These are phyloP conservation scores for Pichia kluyveri DNA, from an alignment of 805 yeast species.

Conservation along the genomic window DNA sequence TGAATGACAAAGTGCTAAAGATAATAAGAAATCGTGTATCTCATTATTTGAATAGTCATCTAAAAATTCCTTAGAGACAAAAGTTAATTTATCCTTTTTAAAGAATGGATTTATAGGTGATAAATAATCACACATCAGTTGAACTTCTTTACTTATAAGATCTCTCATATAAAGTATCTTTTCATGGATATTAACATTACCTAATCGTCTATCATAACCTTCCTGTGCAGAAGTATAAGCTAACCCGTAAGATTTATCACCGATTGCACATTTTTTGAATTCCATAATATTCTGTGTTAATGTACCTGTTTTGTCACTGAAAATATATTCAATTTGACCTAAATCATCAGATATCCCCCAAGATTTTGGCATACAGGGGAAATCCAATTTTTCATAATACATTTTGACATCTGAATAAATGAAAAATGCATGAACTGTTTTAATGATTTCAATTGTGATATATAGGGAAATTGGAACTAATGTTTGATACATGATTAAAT, in stretches of 20 bases:
- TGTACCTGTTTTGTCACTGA: conserved; percentile 81
- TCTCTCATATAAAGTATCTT: conserved; percentile 35
- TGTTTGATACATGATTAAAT: conserved; percentile 64
- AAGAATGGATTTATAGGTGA: conserved; percentile 30
- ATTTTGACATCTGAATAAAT: conserved; percentile 61
- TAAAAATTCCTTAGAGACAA: conserved; percentile 51
- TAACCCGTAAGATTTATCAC: conserved; percentile 57
- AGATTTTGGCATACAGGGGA: conserved; percentile 71
- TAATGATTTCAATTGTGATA: conserved; percentile 70
- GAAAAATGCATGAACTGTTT: conserved; percentile 67
- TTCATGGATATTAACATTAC: conserved; percentile 43
- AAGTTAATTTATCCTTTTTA: conserved; percentile 43
- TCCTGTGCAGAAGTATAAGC: conserved; percentile 75
- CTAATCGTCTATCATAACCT: conserved; percentile 59
- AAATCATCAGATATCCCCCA: conserved; percentile 81
- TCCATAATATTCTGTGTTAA: conserved; percentile 80
- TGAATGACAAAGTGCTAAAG: conserved; percentile 66
- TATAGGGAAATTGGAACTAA: conserved; percentile 75
- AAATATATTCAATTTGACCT: conserved; percentile 76
- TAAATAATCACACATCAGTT: conserved; percentile 39
- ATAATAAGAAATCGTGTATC: conserved; percentile 51
- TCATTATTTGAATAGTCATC: conserved; percentile 37
- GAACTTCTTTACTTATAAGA: conserved; percentile 34
- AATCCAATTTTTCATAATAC: conserved; percentile 62
- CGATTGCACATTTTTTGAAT: conserved; percentile 66